Conservation (phyloP, 1,139 yeast genomes). For the Blastobotrys petasosporus region DNA sequence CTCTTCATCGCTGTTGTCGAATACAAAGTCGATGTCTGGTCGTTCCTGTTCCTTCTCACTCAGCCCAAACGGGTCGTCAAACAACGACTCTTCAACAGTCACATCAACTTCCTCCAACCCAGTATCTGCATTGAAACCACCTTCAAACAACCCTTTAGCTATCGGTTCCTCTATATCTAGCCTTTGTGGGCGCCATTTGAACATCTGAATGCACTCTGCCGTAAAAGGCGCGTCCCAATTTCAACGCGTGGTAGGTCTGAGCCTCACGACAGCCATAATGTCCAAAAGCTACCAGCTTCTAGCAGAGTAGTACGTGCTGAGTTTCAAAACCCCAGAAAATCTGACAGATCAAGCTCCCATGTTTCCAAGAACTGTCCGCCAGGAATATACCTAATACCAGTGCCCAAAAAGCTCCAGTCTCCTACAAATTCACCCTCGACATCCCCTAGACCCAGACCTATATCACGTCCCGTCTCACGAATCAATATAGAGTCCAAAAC, state of each 20-base stretch:
- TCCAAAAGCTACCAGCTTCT: conserved; percentile 13
- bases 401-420: conserved; percentile 9
- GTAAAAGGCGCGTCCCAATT: too few species aligned
- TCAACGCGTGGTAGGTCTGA: neutral
- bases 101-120: neutral
- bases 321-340: neutral
- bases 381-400: conserved; percentile 16
- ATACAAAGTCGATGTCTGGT: neutral
- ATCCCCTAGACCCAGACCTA: neutral
- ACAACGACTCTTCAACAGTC: neutral
- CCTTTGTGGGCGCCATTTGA: too few species aligned
- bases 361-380: conserved; percentile 11
- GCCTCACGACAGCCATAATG: conserved; percentile 1
- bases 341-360: conserved; percentile 11
- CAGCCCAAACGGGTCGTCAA: conserved; percentile 7
- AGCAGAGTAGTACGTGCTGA: conserved; percentile 14
- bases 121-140: neutral
- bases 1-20: neutral
- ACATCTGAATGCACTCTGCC: too few species aligned
- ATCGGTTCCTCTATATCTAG: too few species aligned
- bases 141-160: neutral
- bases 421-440: conserved; percentile 1
- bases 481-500: neutral
- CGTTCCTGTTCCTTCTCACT: neutral
- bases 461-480: neutral